A percentile compares a stretch with the other conserved stretches of the same genome.
phyloP scores from a whole-genome alignment of 768 basidiomycete genomes.

The Phylloporus sp. region DNA sequence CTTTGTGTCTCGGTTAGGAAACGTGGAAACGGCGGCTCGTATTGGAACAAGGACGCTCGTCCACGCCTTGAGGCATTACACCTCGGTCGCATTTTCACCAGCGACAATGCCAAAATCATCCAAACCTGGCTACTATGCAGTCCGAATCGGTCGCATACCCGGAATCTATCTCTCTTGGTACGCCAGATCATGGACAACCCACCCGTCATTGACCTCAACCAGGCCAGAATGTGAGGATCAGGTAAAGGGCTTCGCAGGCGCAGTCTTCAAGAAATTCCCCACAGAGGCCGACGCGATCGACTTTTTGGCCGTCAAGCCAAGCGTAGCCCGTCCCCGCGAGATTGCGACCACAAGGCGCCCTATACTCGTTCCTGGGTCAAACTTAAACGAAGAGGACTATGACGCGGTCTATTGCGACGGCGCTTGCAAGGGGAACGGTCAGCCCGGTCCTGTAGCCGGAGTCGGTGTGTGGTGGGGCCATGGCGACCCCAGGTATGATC shows the following conservation, averaged over 20 bases:
- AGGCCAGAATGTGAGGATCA: conserved; percentile 74
- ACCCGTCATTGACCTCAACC: conserved; percentile 15
- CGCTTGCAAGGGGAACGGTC: conserved; percentile 80
- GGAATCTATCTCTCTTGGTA: conserved; percentile 76
- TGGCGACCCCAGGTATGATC: conserved; percentile 50
- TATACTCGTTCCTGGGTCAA: neutral
- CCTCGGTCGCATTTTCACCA: too few relatives aligned
- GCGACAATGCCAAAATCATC: conserved; percentile 34
- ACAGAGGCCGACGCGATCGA: conserved; percentile 51
- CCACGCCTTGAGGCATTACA: too few relatives aligned
- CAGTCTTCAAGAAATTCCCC: conserved; percentile 65
- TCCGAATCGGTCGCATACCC: conserved; percentile 53
- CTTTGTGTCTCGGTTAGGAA: conserved; percentile 23
- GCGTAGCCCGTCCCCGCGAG: conserved; percentile 6
- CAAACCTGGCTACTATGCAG: conserved; percentile 65
- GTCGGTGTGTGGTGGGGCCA: conserved; percentile 88
- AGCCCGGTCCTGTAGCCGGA: conserved; percentile 62
- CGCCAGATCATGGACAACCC: conserved; percentile 30
- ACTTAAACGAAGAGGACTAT: conserved; percentile 24
- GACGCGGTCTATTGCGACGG: conserved; percentile 82
- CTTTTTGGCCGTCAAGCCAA: conserved; percentile 41
- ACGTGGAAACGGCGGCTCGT: neutral
- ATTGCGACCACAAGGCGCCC: conserved; percentile 28
- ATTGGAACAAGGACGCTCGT: conserved; percentile 19
- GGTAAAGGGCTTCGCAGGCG: conserved; percentile 56